Base-by-base conservation (phyloP, 23 red algal genomes). In the Gracilaria vermiculophylla region DNA sequence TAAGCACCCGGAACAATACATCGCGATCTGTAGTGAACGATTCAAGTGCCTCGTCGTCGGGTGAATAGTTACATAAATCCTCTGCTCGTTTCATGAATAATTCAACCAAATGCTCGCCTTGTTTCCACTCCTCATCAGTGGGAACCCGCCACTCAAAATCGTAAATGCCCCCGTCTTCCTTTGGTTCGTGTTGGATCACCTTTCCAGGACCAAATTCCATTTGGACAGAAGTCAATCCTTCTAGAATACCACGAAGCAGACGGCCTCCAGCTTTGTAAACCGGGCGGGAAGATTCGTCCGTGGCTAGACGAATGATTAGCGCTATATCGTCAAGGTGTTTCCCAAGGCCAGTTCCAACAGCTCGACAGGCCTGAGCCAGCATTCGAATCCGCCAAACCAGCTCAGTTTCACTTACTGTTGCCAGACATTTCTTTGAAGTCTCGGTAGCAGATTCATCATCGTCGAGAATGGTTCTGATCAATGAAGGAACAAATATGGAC, bases 211-310 rank as follows among this genome's bases (percentile, higher is more conserved):
- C 91, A 72, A 90, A 83, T 36, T 55, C 66, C 93, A 90, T 86
- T 81, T 80, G 64, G 32, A 80, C 66, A 8, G 80, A 86, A n/a
- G 90, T 87, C 21, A 99, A 37, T 15, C 97, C 97, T 84, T 99
- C 92, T 3, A 99, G 62, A 39, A 99, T 52, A 25, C 97, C 94
- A 5, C 97, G 88, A 42, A 99, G 34, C 20, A 99, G 85, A 28
- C 92, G 80, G 6, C 97, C 94, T 36, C 97, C 97, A 2, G 97
- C 97, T 67, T 99, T 99, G 89, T 99, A 99, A 3, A 99, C 27
- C 15, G 77, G 57, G 37, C 97, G 87, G 9, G 53, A 69, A 2
- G 64, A 74, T 50, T 56, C 48, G 16, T 80, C 65, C 36, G 86
- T 83, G 5, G 78, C 87, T 14, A 92, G 53, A 11, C 32, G 53